These are phyloP conservation scores for Sesbania bispinosa DNA, from an alignment of 306 rosid genomes.

Conservation along the genomic window DNA sequence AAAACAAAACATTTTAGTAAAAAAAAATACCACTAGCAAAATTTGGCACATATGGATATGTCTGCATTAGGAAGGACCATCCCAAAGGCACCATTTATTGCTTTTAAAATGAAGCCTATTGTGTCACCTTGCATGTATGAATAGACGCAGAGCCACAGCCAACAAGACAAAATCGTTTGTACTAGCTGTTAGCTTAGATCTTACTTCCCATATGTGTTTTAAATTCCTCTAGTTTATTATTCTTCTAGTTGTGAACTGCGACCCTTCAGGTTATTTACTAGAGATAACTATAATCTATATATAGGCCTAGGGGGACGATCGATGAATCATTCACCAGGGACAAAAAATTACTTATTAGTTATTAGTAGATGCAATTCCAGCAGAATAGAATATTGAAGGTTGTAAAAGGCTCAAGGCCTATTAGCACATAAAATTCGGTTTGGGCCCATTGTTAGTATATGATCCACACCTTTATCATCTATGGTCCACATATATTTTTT, in stretches of 20 bases:
- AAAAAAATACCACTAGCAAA: neutral
- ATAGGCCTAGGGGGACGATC: too few species aligned
- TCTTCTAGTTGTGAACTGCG: too few species aligned
- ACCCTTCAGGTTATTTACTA: too few species aligned
- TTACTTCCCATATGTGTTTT: too few species aligned
- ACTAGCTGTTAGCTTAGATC: too few species aligned
- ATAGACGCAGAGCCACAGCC: neutral
- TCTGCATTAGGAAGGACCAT: neutral
- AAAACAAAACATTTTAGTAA: too few species aligned
- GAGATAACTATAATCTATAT: too few species aligned
- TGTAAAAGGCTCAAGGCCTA: slow-evolving; percentile 1
- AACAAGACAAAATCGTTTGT: too few species aligned
- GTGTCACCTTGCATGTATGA: neutral
- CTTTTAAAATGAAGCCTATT: too few species aligned
- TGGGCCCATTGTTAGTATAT: slow-evolving; percentile 18
- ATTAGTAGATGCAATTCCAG: neutral
- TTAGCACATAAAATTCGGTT: slow-evolving; percentile 3
- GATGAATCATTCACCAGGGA: slow-evolving; percentile 2
- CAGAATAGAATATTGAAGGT: neutral
- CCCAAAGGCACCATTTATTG: neutral
- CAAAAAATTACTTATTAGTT: neutral
- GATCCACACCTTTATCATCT: slow-evolving; percentile 1
- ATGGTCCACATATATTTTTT: neutral
- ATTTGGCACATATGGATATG: neutral
- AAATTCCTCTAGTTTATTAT: too few species aligned